Evolutionary conservation across 306 rosid genomes (phyloP), one percentile per base, ranked within the genome.

Genomic region (Echinosophora koreensis): DNA sequence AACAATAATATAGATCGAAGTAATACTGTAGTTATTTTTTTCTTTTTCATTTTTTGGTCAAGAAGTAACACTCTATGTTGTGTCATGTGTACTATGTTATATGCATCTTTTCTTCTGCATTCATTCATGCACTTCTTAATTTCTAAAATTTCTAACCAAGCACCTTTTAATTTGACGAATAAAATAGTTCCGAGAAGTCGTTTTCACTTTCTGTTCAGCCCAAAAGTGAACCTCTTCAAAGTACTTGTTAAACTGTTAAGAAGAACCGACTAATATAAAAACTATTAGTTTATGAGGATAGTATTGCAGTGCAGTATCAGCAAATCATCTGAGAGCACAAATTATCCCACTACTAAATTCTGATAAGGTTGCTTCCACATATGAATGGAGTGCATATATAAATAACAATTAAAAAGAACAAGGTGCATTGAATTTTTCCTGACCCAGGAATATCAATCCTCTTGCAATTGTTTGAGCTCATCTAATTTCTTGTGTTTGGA

Each of bases 281-380:
- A 0, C 8, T 2, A 37, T 28, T 51, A 52, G 47, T 34, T 8
- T 71, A 54, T 15, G 44, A 60, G 44, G 35, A 61, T 35, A 61
- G 27, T 14, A 14, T 35, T 14, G 41, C 12, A 35, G 46, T 34
- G n/a, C n/a, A n/a, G n/a, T n/a, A 61, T 35, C 42, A 59, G 62
- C 62, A 54, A 59, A 59, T 30, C 34, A 70, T 65, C 39, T 76
- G 18, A 42, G 56, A 65, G 42, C 66, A 51, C 44, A 77, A 56
- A 70, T 54, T 37, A 70, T 8, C 63, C 76, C 76, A 70, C 76
- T 35, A 70, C 46, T 34, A 39, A 16, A 37, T 35, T 70, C 5
- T 52, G 76, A 70, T 52, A 70, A 70, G 76, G 35, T 34, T 70
- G 51, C 32, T 52, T 52, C 75, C 76, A 52, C 64, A 35, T 16